Conservation (phyloP, 225 moss, liverwort and hornwort genomes). For the Pleurozium schreberi region DNA sequence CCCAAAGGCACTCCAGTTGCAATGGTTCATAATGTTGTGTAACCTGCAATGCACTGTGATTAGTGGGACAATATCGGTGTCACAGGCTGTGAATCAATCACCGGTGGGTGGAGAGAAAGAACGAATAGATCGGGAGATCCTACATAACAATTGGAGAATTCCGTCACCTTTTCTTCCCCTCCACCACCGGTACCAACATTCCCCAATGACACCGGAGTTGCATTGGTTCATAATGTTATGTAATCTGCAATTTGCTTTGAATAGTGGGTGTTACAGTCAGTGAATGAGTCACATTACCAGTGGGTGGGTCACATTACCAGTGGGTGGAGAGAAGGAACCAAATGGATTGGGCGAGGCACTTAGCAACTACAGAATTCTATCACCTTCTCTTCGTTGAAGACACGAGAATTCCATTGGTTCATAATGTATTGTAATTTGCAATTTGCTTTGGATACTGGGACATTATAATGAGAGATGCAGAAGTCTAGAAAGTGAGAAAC, state of each 20-base stretch:
- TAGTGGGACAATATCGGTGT: no score
- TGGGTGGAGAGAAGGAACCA: background rate
- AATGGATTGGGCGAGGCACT: background rate
- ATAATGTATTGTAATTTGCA: background rate
- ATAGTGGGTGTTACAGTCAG: background rate
- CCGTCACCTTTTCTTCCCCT: background rate
- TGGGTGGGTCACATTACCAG: background rate
- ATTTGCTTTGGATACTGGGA: background rate
- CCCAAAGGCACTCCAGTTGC: no score
- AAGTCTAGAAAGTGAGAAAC: background rate
- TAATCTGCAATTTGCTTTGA: background rate
- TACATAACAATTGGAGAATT: background rate
- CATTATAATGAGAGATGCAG: background rate
- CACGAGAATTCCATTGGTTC: background rate
- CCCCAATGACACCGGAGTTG: background rate
- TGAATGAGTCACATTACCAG: background rate
- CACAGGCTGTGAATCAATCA: no score
- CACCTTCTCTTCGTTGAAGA: background rate
- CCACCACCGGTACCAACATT: background rate
- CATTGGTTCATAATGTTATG: background rate
- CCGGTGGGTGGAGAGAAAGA: no score
- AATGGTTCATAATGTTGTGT: no score
- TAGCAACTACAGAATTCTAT: background rate
- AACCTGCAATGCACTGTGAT: no score
- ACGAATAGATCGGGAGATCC: background rate